Conservation (phyloP, 768 basidiomycete genomes). For the Hygrophoropsis aurantiaca region DNA sequence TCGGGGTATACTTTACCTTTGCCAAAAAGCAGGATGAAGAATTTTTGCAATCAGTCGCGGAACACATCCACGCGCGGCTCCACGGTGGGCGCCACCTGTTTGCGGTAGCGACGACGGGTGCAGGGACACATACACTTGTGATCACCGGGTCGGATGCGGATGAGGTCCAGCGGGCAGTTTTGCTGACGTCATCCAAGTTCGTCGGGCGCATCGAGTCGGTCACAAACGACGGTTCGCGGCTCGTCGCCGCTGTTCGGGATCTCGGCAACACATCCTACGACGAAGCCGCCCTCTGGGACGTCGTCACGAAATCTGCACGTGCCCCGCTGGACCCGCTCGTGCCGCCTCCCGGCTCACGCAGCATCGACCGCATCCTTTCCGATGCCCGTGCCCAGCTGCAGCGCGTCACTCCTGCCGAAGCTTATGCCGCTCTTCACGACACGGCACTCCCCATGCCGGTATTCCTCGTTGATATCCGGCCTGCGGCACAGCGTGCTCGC, state of each 20-base stretch:
- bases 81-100: constrained; percentile 49
- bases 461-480: constrained; percentile 77
- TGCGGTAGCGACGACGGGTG: constrained; percentile 50
- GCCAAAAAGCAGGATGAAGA: constrained; percentile 54
- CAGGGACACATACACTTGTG: constrained; percentile 41
- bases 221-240: constrained; percentile 30
- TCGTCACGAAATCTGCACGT: constrained; percentile 61
- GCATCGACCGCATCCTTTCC: constrained; percentile 56
- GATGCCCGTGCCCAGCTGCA: constrained; percentile 63
- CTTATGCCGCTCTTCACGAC: constrained; percentile 58
- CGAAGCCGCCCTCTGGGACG: constrained; percentile 66
- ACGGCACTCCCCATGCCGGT: constrained; percentile 56
- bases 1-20: constrained; percentile 62
- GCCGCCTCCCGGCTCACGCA: constrained; percentile 65
- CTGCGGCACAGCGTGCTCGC: constrained; percentile 54
- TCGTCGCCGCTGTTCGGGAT: constrained; percentile 52
- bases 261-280: constrained; percentile 59
- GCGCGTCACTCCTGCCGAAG: constrained; percentile 59
- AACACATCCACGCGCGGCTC: constrained; percentile 42
- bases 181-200: constrained; percentile 68
- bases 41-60: constrained; percentile 58
- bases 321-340: constrained; percentile 57
- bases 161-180: constrained; percentile 63
- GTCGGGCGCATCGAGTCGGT: constrained; percentile 54
- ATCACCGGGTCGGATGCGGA: constrained; percentile 56